Percentiles rank a stretch among this genome's conserved stretches.
Evolutionary conservation across 2,329 filamentous ascomycete species (phyloP).

Genomic region (Colletotrichum trifolii): DNA sequence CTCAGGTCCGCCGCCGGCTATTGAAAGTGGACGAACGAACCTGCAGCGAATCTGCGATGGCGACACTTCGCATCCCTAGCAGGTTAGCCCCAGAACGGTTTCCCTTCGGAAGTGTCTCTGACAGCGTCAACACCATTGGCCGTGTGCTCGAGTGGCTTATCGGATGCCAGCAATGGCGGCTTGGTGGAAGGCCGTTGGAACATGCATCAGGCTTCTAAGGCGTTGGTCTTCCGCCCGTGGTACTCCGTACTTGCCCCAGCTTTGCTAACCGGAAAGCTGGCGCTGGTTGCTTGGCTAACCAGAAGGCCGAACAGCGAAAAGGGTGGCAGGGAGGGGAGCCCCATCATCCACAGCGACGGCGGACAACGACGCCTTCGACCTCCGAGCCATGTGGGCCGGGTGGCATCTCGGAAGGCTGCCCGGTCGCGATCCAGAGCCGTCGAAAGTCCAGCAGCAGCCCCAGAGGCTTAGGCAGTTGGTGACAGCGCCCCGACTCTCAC

Average conservation of each 20-base stretch:
- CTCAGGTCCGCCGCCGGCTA: constrained; percentile 9
- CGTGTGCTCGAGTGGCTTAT: constrained; percentile 29
- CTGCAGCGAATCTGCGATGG: constrained; percentile 12
- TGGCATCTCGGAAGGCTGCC: constrained; percentile 16
- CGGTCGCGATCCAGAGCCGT: constrained; percentile 6
- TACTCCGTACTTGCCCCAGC: constrained; percentile 22
- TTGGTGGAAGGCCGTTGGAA: constrained; percentile 37
- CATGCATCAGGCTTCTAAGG: constrained; percentile 37
- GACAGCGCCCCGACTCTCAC: constrained; percentile 24
- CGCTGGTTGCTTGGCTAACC: constrained; percentile 32
- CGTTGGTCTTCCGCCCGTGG: constrained; percentile 21
- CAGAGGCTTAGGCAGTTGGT: constrained; percentile 2
- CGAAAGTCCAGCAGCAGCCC: neutral
- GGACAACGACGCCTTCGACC: constrained; percentile 6
- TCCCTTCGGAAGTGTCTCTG: constrained; percentile 26
- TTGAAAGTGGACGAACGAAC: constrained; percentile 20
- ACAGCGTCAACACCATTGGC: constrained; percentile 31
- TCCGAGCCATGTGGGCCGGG: constrained; percentile 4
- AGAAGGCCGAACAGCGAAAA: constrained; percentile 6
- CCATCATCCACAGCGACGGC: constrained; percentile 1
- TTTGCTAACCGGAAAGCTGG: constrained; percentile 22
- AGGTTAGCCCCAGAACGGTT: constrained; percentile 27
- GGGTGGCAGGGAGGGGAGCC: constrained; percentile 2
- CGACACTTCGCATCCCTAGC: neutral
- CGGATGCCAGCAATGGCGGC: constrained; percentile 28